phyloP scores from a whole-genome alignment of 805 yeast species.

The Hanseniaspora guilliermondii region DNA sequence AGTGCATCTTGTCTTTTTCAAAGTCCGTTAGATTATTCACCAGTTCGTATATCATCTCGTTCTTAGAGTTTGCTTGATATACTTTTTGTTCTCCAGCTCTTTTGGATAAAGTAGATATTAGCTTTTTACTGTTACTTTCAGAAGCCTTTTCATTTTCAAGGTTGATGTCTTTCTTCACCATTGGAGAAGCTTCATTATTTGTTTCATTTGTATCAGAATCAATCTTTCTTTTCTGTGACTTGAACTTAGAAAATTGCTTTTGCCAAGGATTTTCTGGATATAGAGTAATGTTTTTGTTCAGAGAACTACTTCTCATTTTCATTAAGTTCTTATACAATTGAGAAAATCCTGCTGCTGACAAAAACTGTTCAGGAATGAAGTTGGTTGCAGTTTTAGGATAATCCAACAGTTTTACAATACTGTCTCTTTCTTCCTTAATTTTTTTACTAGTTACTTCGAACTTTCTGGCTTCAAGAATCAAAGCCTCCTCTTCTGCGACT shows the following conservation, averaged over 20 bases:
- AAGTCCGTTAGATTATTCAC: slow-evolving; percentile 1
- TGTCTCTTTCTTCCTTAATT: slow-evolving; percentile 70
- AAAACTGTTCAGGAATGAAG: slow-evolving; percentile 60
- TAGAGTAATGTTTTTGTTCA: slow-evolving; percentile 36
- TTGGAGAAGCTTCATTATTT: background rate
- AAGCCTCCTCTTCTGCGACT: slow-evolving; percentile 92
- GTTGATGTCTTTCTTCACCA: slow-evolving; percentile 16
- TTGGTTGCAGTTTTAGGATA: slow-evolving; percentile 61
- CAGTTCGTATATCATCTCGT: slow-evolving; percentile 8
- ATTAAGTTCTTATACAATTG: slow-evolving; percentile 72
- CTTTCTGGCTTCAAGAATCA: slow-evolving; percentile 82
- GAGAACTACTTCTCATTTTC: slow-evolving; percentile 38
- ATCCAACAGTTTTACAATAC: slow-evolving; percentile 64
- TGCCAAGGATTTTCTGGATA: slow-evolving; percentile 36
- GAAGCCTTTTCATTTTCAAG: slow-evolving; percentile 17
- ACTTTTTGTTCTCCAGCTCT: background rate
- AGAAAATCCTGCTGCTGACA: slow-evolving; percentile 78
- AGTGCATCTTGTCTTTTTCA: slow-evolving; percentile 10
- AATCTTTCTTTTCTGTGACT: slow-evolving; percentile 21
- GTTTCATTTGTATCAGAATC: background rate
- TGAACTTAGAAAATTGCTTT: slow-evolving; percentile 29
- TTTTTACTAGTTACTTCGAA: slow-evolving; percentile 87
- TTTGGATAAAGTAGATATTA: background rate
- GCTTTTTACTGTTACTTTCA: slow-evolving; percentile 22
- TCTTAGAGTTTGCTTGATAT: background rate